Evolutionary conservation across 2,329 filamentous ascomycete genomes (phyloP).

Genomic region (Fusarium setosum): DNA sequence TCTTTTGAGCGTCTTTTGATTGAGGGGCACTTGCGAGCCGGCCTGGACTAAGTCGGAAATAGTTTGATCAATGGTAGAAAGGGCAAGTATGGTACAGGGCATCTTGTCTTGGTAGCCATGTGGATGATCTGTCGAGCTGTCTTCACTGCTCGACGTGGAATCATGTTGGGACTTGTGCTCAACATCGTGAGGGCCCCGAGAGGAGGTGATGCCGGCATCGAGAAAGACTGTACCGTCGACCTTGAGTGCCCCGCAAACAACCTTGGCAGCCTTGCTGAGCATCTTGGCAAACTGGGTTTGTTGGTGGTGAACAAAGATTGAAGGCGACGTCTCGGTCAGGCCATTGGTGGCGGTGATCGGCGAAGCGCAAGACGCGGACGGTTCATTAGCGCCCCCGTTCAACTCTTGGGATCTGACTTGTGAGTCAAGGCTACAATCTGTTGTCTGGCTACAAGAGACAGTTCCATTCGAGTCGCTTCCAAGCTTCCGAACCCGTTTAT

Average conservation of each 20-base stretch:
- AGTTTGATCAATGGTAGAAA: not conserved
- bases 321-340: not conserved
- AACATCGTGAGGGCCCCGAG: not conserved
- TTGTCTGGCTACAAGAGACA: not conserved
- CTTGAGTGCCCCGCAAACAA: not conserved
- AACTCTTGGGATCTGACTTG: not conserved
- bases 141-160: not conserved
- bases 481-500: not conserved
- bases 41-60: not conserved
- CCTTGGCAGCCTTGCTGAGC: not conserved
- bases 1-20: not conserved
- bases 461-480: not conserved
- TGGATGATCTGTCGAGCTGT: not conserved
- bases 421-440: not conserved
- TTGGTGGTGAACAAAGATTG: not conserved
- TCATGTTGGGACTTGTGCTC: not conserved
- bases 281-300: not conserved
- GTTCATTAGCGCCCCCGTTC: not conserved
- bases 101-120: not conserved
- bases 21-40: not conserved
- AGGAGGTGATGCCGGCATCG: not conserved
- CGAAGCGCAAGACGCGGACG: not conserved
- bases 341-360: not conserved
- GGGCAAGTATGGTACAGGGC: not conserved
- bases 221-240: not conserved